Base-by-base conservation (phyloP, 306 rosid species). In the Coriaria nepalensis region DNA sequence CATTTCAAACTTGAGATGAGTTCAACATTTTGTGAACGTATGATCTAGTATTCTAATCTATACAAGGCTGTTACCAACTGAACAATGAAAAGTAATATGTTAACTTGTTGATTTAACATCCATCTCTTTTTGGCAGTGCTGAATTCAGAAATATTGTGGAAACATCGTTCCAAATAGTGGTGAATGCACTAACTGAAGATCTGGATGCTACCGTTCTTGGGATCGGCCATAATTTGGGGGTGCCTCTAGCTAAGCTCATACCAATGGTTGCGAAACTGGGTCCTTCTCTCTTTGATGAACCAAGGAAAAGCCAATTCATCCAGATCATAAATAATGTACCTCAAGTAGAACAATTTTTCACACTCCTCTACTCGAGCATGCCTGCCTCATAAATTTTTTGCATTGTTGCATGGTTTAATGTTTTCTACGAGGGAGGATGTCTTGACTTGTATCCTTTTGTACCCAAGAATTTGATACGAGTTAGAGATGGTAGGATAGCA, bases 271-370 rank as follows among this genome's bases (percentile, higher is more conserved):
- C 96, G 0, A 81, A 69, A 44, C 70, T 68, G 75, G 78, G 96
- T 61, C 94, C 94, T 14, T 20, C 53, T 14, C 72, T 85, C 57
- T 74, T 92, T n/a, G 81, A 72, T 52, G 96, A 77, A 47, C 87
- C 85, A 33, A 62, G 70, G 63, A 82, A 68, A 65, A 81, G 75
- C 45, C 81, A 44, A 61, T 92, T 79, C 86, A 73, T 79, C 63
- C 74, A 73, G 65, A 57, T 61, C 54, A 69, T 85, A 50, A 63
- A 49, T 55, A 67, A 57, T 32, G 63, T 65, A 61, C 83, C 75
- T 46, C 94, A 92, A 68, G 86, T 85, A 50, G 94, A 82, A 68
- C 70, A 69, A 57, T 85, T 92, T 62, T 80, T 79, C 78, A 78
- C 96, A 60, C 77, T 75, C 67, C 79, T 92, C 63, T 92, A 92